Conservation (phyloP, 1,284 basidiomycete species). For the Leccinum pachyderme region DNA sequence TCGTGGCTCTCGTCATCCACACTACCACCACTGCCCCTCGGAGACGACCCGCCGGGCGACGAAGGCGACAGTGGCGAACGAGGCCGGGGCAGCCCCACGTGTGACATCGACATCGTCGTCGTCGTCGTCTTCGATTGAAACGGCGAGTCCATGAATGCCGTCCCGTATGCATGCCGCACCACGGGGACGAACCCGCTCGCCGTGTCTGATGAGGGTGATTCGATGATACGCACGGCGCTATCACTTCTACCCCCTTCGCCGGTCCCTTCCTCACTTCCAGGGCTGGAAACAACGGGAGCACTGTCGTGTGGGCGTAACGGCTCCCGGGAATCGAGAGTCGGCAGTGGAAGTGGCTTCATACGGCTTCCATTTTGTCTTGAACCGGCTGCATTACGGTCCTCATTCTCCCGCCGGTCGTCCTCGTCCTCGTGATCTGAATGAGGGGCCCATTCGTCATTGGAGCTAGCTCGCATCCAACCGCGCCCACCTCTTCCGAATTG, state of each 20-base stretch:
- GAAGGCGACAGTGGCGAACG: slow-evolving; percentile 24
- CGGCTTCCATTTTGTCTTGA: slow-evolving; percentile 7
- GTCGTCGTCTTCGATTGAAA: slow-evolving; percentile 15
- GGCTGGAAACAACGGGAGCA: neutral
- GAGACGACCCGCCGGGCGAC: slow-evolving; percentile 19
- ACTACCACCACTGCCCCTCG: slow-evolving; percentile 12
- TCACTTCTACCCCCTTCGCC: neutral
- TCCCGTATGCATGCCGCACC: slow-evolving; percentile 4
- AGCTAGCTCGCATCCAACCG: slow-evolving; percentile 45
- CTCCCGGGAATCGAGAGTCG: slow-evolving; percentile 4
- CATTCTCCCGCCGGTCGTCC: neutral
- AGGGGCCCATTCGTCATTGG: slow-evolving; percentile 38
- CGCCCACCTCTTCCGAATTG: slow-evolving; percentile 28
- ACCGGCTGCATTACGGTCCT: neutral
- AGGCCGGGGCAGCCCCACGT: slow-evolving; percentile 12
- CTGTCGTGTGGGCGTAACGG: neutral
- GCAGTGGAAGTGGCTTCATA: slow-evolving; percentile 10
- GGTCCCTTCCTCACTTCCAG: neutral
- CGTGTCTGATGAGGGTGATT: slow-evolving; percentile 30
- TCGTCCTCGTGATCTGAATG: slow-evolving; percentile 22
- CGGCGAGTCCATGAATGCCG: slow-evolving; percentile 18
- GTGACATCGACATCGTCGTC: neutral
- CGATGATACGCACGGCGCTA: slow-evolving; percentile 16
- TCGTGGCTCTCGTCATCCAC: slow-evolving; percentile 19
- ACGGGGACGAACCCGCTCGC: slow-evolving; percentile 7